Conservation (phyloP, 768 basidiomycete genomes). For the Lentinula detonsa region DNA sequence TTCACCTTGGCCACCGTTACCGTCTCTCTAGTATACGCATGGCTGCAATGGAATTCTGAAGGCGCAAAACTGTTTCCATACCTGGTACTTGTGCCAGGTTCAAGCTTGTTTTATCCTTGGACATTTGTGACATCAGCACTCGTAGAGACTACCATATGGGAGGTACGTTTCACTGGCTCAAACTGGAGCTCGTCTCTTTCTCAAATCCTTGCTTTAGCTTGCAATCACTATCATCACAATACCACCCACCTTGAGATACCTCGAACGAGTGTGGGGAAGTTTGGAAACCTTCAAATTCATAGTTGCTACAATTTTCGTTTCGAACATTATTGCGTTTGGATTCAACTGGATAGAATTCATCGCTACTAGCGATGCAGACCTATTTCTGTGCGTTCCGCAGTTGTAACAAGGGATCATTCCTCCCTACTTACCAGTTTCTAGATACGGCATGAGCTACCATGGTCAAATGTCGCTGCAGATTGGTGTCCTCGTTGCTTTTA, state of each 20-base stretch:
- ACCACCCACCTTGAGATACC: slow-evolving; percentile 79
- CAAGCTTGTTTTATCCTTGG: slow-evolving; percentile 85
- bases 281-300: slow-evolving; percentile 85
- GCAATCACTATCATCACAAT: slow-evolving; percentile 69
- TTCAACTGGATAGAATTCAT: slow-evolving; percentile 87
- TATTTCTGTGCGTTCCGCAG: slow-evolving; percentile 63
- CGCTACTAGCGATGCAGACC: slow-evolving; percentile 59
- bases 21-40: slow-evolving; percentile 55
- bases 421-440: slow-evolving; percentile 22
- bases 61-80: slow-evolving; percentile 43
- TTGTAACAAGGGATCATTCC: neutral
- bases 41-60: slow-evolving; percentile 52
- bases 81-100: slow-evolving; percentile 77
- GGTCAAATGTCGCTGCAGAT: slow-evolving; percentile 91
- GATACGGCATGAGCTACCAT: slow-evolving; percentile 85
- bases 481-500: slow-evolving; percentile 90
- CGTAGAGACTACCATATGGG: slow-evolving; percentile 77
- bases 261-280: slow-evolving; percentile 93
- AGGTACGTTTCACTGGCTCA: slow-evolving; percentile 45
- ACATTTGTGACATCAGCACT: slow-evolving; percentile 85
- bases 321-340: slow-evolving; percentile 84
- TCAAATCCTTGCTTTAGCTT: slow-evolving; percentile 44
- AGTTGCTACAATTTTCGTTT: slow-evolving; percentile 64
- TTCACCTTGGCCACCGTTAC: slow-evolving; percentile 60
- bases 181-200: neutral